phyloP scores from a whole-genome alignment of 2,329 filamentous ascomycete species.

The Colletotrichum sp. region DNA sequence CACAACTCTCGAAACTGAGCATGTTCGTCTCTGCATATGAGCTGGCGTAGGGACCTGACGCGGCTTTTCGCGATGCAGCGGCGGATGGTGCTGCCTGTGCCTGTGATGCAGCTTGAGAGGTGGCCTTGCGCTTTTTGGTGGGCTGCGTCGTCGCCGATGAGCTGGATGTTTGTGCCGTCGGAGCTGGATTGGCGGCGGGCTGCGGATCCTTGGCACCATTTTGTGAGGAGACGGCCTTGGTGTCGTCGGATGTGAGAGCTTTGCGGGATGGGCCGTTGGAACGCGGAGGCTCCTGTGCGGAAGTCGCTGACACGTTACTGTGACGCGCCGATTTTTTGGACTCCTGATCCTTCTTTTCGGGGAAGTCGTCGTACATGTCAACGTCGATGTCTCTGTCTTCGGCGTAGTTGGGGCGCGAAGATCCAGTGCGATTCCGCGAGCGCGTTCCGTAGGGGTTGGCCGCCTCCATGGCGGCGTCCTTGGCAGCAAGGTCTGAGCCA shows the following conservation, averaged over 20 bases:
- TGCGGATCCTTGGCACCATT: slow-evolving; percentile 43
- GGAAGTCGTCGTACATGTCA: slow-evolving; percentile 77
- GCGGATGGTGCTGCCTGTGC: slow-evolving; percentile 27
- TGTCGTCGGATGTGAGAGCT: slow-evolving; percentile 41
- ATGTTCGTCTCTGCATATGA: slow-evolving; percentile 77
- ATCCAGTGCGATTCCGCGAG: slow-evolving; percentile 85
- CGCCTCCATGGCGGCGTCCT: slow-evolving; percentile 54
- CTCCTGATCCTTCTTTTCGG: slow-evolving; percentile 60
- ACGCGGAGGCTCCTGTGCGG: slow-evolving; percentile 39
- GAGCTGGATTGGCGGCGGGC: slow-evolving; percentile 24
- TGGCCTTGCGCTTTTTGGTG: slow-evolving; percentile 87
- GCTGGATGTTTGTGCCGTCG: slow-evolving; percentile 48
- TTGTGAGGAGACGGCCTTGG: slow-evolving; percentile 37
- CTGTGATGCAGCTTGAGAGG: slow-evolving; percentile 30
- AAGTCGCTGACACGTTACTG: slow-evolving; percentile 41
- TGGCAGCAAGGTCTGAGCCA: slow-evolving; percentile 50
- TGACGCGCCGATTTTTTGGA: slow-evolving; percentile 62
- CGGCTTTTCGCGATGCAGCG: slow-evolving; percentile 39
- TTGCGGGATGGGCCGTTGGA: slow-evolving; percentile 45
- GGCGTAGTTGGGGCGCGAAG: slow-evolving; percentile 88
- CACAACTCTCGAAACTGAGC: slow-evolving; percentile 82
- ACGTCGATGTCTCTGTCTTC: slow-evolving; percentile 91
- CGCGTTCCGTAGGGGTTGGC: slow-evolving; percentile 87
- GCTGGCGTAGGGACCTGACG: slow-evolving; percentile 32
- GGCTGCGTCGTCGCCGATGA: slow-evolving; percentile 51